These are phyloP conservation scores for Aureobasidium zeae DNA, from an alignment of 2,329 filamentous ascomycete species.

Conservation along the genomic window DNA sequence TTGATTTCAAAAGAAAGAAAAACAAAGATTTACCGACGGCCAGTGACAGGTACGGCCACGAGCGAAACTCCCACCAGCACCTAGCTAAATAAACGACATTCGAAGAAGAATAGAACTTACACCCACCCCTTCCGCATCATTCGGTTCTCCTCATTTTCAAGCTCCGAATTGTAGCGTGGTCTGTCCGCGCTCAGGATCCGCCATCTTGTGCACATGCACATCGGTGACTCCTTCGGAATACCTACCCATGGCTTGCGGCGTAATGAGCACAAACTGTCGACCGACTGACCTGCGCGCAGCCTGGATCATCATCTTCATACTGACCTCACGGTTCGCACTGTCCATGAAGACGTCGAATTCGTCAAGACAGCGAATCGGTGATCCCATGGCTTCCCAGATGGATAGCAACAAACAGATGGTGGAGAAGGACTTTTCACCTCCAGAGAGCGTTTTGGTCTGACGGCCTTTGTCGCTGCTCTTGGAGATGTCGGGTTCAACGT, in stretches of 20 bases:
- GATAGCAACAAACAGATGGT: conserved; percentile 88
- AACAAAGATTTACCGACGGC: no score
- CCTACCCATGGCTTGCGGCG: conserved; percentile 68
- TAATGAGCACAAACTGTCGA: conserved; percentile 92
- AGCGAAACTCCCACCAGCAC: conserved; percentile 7
- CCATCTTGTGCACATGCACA: conserved; percentile 65
- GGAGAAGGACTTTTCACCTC: conserved; percentile 95
- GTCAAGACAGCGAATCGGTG: conserved; percentile 85
- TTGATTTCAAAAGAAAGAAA: no score
- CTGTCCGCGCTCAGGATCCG: conserved; percentile 44
- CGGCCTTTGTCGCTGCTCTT: conserved; percentile 60
- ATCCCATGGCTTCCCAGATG: conserved; percentile 97
- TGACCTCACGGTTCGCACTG: conserved; percentile 84
- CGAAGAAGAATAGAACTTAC: neutral
- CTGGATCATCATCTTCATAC: conserved; percentile 85
- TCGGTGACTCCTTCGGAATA: conserved; percentile 52
- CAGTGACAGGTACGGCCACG: no score
- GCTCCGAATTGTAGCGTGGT: conserved; percentile 28
- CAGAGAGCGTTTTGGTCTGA: conserved; percentile 84
- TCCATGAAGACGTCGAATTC: conserved; percentile 99
- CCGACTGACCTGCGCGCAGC: conserved; percentile 80
- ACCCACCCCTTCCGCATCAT: neutral
- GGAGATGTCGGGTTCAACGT: conserved; percentile 62
- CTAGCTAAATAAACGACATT: conserved; percentile 1
- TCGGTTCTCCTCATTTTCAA: neutral